Conservation (phyloP, 352 stramenopile species). For the Pythium myriotylum region DNA sequence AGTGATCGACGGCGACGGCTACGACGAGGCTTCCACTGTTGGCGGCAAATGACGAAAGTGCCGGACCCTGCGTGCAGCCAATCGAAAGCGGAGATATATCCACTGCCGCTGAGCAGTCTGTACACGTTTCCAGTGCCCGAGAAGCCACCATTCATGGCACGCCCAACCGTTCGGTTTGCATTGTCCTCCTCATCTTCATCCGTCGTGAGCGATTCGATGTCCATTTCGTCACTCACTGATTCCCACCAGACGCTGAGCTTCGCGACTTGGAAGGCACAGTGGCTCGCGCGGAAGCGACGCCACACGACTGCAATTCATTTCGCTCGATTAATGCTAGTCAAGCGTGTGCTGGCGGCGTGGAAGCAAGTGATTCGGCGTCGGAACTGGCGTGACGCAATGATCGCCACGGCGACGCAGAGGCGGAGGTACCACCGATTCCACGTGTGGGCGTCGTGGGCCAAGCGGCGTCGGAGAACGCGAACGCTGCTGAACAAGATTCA, state of each 20-base stretch:
- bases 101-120: not conserved
- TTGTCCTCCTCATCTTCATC: slow-evolving; percentile 8
- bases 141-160: not conserved
- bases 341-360: slow-evolving; percentile 21
- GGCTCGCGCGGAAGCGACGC: slow-evolving; percentile 19
- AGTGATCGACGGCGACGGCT: slow-evolving; percentile 8
- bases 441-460: slow-evolving; percentile 8
- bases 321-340: slow-evolving; percentile 17
- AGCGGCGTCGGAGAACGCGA: not conserved
- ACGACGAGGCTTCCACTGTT: not conserved
- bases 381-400: slow-evolving; percentile 24
- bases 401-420: not conserved
- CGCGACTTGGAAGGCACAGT: slow-evolving; percentile 34
- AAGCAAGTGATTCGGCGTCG: slow-evolving; percentile 17
- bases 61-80: too few relatives aligned
- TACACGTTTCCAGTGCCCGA: not conserved
- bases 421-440: not conserved
- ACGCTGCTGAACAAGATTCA: not conserved
- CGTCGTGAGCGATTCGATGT: not conserved
- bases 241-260: slow-evolving; percentile 27
- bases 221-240: slow-evolving; percentile 4
- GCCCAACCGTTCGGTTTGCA: slow-evolving; percentile 10
- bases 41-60: not conserved
- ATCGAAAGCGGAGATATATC: slow-evolving; percentile 1
- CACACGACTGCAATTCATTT: slow-evolving; percentile 19